Conservation (phyloP, 139 green algal species). For the Chlamydomonas eustigma region DNA sequence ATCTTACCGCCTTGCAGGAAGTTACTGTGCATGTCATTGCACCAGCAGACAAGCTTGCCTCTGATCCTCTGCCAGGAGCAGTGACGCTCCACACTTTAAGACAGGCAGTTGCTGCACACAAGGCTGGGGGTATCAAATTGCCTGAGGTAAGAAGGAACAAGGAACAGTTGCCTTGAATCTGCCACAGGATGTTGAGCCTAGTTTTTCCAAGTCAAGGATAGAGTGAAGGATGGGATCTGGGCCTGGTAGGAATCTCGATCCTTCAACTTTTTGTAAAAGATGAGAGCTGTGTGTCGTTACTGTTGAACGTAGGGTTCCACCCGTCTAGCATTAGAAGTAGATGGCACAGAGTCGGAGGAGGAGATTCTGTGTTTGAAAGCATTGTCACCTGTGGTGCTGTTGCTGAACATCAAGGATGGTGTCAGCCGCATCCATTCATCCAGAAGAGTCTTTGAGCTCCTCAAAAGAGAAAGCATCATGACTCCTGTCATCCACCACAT, state of each 20-base stretch:
- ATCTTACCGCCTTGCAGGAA: conserved; percentile 33
- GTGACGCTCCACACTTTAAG: conserved; percentile 78
- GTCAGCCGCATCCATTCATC: conserved; percentile 77
- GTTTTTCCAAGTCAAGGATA: too few species aligned
- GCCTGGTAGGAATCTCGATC: too few species aligned
- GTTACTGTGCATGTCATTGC: conserved; percentile 81
- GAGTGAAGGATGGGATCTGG: too few species aligned
- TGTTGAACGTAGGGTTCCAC: conserved; percentile 65
- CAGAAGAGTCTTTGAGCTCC: conserved; percentile 79
- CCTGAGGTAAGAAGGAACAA: conserved; percentile 22
- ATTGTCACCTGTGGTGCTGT: conserved; percentile 52
- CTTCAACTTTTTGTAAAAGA: too few species aligned
- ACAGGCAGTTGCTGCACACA: conserved; percentile 32
- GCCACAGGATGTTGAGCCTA: too few species aligned
- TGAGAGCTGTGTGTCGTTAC: too few species aligned
- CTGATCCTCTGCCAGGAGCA: conserved; percentile 69
- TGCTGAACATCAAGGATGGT: conserved; percentile 63
- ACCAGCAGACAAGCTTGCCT: conserved; percentile 57
- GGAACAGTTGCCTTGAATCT: too few species aligned
- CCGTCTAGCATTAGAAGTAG: conserved; percentile 71
- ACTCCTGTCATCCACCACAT: conserved; percentile 90
- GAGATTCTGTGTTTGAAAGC: conserved; percentile 60
- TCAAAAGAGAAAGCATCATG: conserved; percentile 57
- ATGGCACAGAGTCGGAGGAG: conserved; percentile 81
- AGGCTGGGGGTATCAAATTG: conserved; percentile 36